phyloP scores from a whole-genome alignment of 306 rosid genomes.

The Oxytropis ochrocephala region DNA sequence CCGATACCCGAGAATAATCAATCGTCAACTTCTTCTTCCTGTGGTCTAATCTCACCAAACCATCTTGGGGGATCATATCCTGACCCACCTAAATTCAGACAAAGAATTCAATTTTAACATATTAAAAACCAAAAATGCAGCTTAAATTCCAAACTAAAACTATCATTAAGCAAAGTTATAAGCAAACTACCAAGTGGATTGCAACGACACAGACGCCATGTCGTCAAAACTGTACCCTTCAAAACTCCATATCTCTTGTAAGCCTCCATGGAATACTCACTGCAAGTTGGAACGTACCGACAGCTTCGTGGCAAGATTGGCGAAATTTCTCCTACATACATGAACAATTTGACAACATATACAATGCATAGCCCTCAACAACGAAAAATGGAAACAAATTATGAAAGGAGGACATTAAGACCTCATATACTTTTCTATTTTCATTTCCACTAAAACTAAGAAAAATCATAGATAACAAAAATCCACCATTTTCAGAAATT shows the following conservation, averaged over 20 bases:
- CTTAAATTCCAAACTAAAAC: neutral
- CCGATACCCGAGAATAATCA: constrained; percentile 3
- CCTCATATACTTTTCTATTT: no score
- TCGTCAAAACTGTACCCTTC: constrained; percentile 71
- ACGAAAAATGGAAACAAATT: no score
- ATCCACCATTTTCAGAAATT: no score
- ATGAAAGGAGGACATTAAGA: no score
- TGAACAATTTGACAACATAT: neutral
- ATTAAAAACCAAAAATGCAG: neutral
- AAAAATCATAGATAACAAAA: no score
- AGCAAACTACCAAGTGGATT: constrained; percentile 77
- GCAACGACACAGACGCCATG: constrained; percentile 87
- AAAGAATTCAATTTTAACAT: neutral
- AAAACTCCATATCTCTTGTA: constrained; percentile 75
- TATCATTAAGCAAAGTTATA: neutral
- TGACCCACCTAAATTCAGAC: constrained; percentile 49
- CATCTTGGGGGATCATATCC: constrained; percentile 94
- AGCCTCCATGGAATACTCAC: constrained; percentile 96
- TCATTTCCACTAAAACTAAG: no score
- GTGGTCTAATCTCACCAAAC: constrained; percentile 51
- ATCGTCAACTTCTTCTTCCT: constrained; percentile 46
- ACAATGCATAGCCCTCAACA: neutral
- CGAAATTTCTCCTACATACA: constrained; percentile 75
- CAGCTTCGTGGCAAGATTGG: constrained; percentile 80
- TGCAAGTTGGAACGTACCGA: constrained; percentile 77